Evolutionary conservation across 2,329 filamentous ascomycete genomes (phyloP).

Genomic region (Chrysosporium queenslandicum): DNA sequence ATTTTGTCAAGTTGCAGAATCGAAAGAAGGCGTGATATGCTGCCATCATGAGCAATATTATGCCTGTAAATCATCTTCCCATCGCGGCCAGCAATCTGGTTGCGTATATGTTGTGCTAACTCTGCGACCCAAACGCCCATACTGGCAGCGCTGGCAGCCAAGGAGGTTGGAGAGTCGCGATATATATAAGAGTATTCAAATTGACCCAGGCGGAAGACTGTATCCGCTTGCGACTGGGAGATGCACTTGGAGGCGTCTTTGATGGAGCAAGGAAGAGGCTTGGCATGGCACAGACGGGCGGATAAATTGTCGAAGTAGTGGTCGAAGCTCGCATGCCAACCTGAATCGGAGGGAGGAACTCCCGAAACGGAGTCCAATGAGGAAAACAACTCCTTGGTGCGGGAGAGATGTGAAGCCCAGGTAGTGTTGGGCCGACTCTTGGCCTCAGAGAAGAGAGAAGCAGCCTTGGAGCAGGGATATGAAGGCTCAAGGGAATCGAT

Average conservation of each 20-base stretch:
- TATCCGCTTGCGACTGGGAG: conserved; percentile 51
- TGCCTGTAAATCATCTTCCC: conserved; percentile 51
- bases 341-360: conserved; percentile 45
- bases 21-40: conserved; percentile 55
- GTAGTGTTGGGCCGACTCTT: conserved; percentile 37
- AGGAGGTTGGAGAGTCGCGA: conserved; percentile 53
- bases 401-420: conserved; percentile 57
- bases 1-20: conserved; percentile 64
- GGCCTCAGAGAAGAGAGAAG: conserved; percentile 37
- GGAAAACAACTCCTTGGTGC: conserved; percentile 46
- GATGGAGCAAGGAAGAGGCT: conserved; percentile 59
- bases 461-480: conserved; percentile 54
- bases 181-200: conserved; percentile 76
- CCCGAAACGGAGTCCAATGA: conserved; percentile 59
- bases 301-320: conserved; percentile 82
- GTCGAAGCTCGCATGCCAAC: conserved; percentile 60
- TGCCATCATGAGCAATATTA: conserved; percentile 73
- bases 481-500: conserved; percentile 62
- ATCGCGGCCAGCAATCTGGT: conserved; percentile 37
- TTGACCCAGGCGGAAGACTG: conserved; percentile 64
- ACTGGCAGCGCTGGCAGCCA: conserved; percentile 51
- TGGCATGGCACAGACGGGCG: conserved; percentile 64
- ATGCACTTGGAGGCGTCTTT: conserved; percentile 46
- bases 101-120: conserved; percentile 55
- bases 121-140: conserved; percentile 69